Evolutionary conservation across 2,329 filamentous ascomycete genomes (phyloP), one percentile per base, ranked within the genome.

Genomic region (Pyrenochaeta sp.): DNA sequence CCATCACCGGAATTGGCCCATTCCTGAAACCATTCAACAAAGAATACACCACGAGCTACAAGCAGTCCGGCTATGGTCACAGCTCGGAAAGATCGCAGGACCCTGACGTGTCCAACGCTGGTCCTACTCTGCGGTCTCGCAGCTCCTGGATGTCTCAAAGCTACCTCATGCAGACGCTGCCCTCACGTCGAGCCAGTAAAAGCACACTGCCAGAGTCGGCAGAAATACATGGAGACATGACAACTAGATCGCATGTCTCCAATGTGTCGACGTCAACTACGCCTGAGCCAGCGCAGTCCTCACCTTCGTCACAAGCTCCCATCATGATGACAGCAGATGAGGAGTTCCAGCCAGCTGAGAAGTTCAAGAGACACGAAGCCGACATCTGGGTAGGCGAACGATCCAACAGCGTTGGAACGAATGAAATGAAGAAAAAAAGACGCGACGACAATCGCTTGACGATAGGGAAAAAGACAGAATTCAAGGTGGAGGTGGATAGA

Each of bases 11-110:
- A 7, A 52, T 70, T 22, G 65, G 62, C 0, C 65, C 65, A 6
- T 67, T 68, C 27, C 42, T 69, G 13, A 56, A 63, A n/a, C 67
- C 65, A 6, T 69, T 68, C 37, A 59, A 58, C 32, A 56, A 56
- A 10, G 60, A 61, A 15, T 53, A 51, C 26, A 55, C 49, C 34
- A 50, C 51, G 6, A 58, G 52, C 28, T 59, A 61, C 20, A 53
- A 52, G 14, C 51, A 39, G 20, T 54, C 46, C 15, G 30, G 22
- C 5, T 45, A 53, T 14, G 41, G 43, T 7, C 26, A 23, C 11
- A 32, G 29, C 15, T 37, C 35, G 13, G 26, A 35, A 27, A 10
- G 17, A 19, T 35, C 49, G n/a, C 21, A 23, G 7, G 37, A 24
- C 8, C 37, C 24, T 7, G 19, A 19, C 3, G 19, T 11, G 11